Conservation (phyloP, 2,329 filamentous ascomycete genomes). For the Blumeria hordei region DNA sequence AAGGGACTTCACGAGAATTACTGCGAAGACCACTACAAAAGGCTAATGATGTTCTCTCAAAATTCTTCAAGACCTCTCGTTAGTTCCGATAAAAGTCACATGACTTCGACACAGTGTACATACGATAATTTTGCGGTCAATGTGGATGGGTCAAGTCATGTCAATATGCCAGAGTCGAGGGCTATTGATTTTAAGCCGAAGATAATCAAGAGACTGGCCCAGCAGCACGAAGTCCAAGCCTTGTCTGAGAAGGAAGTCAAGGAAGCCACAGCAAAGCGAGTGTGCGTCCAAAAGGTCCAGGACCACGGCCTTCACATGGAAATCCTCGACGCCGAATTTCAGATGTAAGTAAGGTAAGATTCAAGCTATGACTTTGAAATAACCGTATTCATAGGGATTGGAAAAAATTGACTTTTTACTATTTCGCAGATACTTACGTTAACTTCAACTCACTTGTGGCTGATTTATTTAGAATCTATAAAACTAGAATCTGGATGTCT, state of each 20-base stretch:
- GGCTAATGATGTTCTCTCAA: conserved; percentile 96
- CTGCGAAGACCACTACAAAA: conserved; percentile 87
- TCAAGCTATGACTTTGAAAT: conserved; percentile 8
- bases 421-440: conserved; percentile 93
- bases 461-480: conserved; percentile 97
- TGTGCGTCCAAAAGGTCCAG: conserved; percentile 88
- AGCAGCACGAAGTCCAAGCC: conserved; percentile 69
- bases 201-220: conserved; percentile 85
- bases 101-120: conserved; percentile 36
- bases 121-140: conserved; percentile 51
- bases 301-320: conserved; percentile 95
- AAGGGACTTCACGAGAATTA: conserved; percentile 80
- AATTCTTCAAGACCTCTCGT: conserved; percentile 40
- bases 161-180: conserved; percentile 47
- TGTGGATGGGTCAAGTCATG: conserved; percentile 51
- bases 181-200: conserved; percentile 73
- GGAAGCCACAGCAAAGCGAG: conserved; percentile 88
- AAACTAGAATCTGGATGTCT: conserved; percentile 98
- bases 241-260: conserved; percentile 91
- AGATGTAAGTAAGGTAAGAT: conserved; percentile 47
- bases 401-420: conserved; percentile 98
- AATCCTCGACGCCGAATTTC: conserved; percentile 93
- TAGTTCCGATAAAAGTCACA: conserved; percentile 33
- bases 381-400: conserved; percentile 44
- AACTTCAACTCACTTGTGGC: conserved; percentile 97